Percentiles rank a stretch among this genome's conserved stretches.
These are phyloP conservation scores for Byssoonygena ceratinophila DNA, from an alignment of 2,329 filamentous ascomycete species.

Conservation along the genomic window DNA sequence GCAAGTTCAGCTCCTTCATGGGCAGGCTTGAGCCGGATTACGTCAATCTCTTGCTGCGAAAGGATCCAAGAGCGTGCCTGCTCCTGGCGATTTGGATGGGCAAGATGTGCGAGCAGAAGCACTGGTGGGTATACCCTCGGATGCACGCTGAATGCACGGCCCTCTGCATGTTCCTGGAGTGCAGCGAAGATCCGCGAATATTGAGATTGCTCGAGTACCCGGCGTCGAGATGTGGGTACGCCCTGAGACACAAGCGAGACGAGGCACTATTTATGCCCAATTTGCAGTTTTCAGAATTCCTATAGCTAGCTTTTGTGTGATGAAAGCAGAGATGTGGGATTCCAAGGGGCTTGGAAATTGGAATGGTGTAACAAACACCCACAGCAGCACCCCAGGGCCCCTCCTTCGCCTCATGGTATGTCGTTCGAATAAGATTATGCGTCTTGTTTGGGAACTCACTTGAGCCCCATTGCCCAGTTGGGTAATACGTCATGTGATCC, in stretches of 20 bases:
- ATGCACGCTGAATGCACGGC: conserved; percentile 28
- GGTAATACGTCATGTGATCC: not conserved
- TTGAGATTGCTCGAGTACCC: conserved; percentile 27
- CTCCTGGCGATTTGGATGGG: conserved; percentile 30
- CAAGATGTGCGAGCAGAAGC: conserved; percentile 20
- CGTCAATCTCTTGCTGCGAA: conserved; percentile 22
- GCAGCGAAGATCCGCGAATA: conserved; percentile 23
- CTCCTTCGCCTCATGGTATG: not conserved
- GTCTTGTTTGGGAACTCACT: too few relatives aligned
- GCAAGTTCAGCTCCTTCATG: conserved; percentile 27
- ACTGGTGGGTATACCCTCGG: conserved; percentile 27
- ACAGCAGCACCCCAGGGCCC: too few relatives aligned
- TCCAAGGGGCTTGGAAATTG: too few relatives aligned
- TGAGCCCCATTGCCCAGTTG: not conserved
- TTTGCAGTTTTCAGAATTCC: conserved; percentile 3
- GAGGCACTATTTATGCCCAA: conserved; percentile 8
- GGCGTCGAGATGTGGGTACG: conserved; percentile 27
- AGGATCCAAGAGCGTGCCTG: conserved; percentile 27
- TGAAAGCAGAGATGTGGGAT: not conserved
- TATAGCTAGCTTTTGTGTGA: not conserved
- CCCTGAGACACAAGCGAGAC: conserved; percentile 17
- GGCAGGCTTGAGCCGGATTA: conserved; percentile 26
- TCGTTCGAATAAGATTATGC: not conserved
- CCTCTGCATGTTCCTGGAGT: conserved; percentile 30
- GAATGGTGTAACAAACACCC: too few relatives aligned